A percentile compares a stretch with the other conserved stretches of the same genome.
These are phyloP conservation scores for Amoebophrya sp. DNA, from an alignment of 169 alveolate genomes.

Conservation along the genomic window DNA sequence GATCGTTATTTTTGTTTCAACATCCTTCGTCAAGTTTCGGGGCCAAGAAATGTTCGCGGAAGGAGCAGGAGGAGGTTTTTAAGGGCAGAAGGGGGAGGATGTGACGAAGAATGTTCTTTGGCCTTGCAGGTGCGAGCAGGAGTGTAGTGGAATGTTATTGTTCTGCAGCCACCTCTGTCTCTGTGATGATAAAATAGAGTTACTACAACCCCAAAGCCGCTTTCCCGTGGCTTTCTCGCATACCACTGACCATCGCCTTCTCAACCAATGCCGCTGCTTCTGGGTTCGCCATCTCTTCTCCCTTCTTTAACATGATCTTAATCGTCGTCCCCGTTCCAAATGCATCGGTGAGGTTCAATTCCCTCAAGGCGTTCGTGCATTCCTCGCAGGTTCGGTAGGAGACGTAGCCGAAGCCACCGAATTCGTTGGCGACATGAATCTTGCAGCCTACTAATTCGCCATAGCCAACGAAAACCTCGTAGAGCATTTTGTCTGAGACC, in stretches of 20 bases:
- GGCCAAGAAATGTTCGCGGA: too few relatives aligned
- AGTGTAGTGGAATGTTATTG: too few relatives aligned
- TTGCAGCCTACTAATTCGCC: neutral
- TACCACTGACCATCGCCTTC: neutral
- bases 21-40: too few relatives aligned
- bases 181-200: too few relatives aligned
- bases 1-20: too few relatives aligned
- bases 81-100: too few relatives aligned
- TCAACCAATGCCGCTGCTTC: neutral
- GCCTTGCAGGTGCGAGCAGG: too few relatives aligned
- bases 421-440: neutral
- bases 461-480: neutral
- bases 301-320: constrained; percentile 6
- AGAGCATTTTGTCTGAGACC: neutral
- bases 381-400: neutral
- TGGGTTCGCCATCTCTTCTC: neutral
- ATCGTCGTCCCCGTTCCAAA: neutral
- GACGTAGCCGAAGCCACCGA: neutral
- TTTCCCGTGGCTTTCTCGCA: too few relatives aligned
- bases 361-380: neutral
- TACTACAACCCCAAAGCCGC: too few relatives aligned
- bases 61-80: too few relatives aligned
- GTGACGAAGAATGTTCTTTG: too few relatives aligned
- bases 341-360: neutral
- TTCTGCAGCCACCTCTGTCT: too few relatives aligned